Evolutionary conservation across 2,329 filamentous ascomycete genomes (phyloP), one percentile per base, ranked within the genome.

Genomic region (Diplodia intermedia): DNA sequence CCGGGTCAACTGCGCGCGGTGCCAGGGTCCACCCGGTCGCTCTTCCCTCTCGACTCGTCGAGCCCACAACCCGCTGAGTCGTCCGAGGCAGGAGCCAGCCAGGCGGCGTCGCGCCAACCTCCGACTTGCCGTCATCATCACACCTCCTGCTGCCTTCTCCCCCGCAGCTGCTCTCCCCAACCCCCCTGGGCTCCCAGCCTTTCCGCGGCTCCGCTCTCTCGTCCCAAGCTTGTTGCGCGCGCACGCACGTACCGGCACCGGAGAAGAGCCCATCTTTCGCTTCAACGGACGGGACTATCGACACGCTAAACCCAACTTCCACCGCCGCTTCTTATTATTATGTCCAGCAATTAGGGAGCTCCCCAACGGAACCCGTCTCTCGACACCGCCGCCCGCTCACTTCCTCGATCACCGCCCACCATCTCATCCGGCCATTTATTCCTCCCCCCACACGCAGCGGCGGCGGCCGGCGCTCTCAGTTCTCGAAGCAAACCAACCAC

Each of bases 41-140:
- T 38, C 36, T 38, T 38, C 36, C 36, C 36, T 38, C 36, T 33
- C 26, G 52, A 18, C 52, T 33, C 26, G 9, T 36, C 33, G 33
- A 36, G 33, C 8, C 33, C 36, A 38, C 15, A 5, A 54, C 26
- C 36, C 56, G 36, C 40, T n/a, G 31, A 36, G 29, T 31, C 60
- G 26, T 26, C 29, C 7, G 23, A 18, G 31, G 40, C 15, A n/a
- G 40, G 15, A 38, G 47, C 26, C 50, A 63, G 60, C 29, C 60
- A 63, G 60, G 47, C 56, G 11, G 18, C 53, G 31, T 15, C 23
- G 38, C 60, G 43, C 60, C 60, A 52, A 63, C 60, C 47, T 63
- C 57, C 57, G n/a, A 38, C 54, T 15, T 55, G 29, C 31, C 47
- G 47, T 33, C 43, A 26, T 50, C 53, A 67, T 47, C 40, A 60